Evolutionary conservation across 768 basidiomycete genomes (phyloP).

Genomic region (Sporobolomyces pararoseus): DNA sequence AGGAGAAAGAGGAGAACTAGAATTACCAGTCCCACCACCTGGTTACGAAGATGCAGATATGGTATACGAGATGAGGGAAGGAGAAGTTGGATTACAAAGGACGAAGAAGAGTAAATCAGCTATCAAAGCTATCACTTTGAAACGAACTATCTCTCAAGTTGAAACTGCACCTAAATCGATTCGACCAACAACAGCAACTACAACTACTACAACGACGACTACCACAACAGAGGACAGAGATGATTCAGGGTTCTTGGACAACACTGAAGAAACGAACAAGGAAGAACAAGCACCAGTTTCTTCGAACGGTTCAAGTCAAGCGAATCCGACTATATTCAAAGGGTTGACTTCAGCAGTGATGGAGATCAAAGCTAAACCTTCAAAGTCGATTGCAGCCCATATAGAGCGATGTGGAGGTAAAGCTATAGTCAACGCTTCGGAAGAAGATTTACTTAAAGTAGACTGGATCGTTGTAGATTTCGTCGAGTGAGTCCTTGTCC

Average conservation of each 20-base stretch:
- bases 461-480: conserved; percentile 31
- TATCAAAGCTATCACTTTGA: conserved; percentile 26
- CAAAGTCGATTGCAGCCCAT: neutral
- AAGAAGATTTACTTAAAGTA: neutral
- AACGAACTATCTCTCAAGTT: neutral
- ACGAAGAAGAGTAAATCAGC: conserved; percentile 31
- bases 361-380: neutral
- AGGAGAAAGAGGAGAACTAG: no score
- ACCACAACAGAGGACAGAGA: neutral
- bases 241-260: conserved; percentile 30
- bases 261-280: neutral
- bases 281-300: neutral
- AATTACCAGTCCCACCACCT: neutral
- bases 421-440: neutral
- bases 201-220: neutral
- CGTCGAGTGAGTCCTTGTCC: conserved; percentile 21
- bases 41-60: conserved; percentile 4
- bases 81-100: conserved; percentile 13
- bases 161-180: neutral
- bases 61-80: conserved; percentile 22
- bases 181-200: no score
- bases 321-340: conserved; percentile 5
- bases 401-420: neutral
- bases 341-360: conserved; percentile 20
- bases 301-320: neutral